A percentile compares a stretch with the other conserved stretches of the same genome.
phyloP scores from a whole-genome alignment of 306 rosid species.

The Vicia sativa region DNA sequence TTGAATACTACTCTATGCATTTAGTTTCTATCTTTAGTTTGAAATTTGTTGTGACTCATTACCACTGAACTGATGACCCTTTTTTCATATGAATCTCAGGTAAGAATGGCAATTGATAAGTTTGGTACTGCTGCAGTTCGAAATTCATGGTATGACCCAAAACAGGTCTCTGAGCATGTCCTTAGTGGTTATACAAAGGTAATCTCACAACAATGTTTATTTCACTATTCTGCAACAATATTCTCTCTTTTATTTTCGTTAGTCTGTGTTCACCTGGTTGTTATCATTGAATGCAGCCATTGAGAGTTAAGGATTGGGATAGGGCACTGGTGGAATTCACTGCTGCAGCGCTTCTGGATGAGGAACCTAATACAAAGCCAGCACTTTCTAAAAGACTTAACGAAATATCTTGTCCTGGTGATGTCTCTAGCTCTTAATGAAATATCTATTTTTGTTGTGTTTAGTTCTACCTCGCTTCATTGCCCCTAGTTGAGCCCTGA shows the following conservation, averaged over 20 bases:
- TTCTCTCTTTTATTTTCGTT: slow-evolving; percentile 1
- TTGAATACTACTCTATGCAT: slow-evolving; percentile 9
- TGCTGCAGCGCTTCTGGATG: slow-evolving; percentile 78
- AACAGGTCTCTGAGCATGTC: slow-evolving; percentile 59
- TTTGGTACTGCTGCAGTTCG: slow-evolving; percentile 74
- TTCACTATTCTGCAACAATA: slow-evolving; percentile 2
- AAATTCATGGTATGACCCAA: slow-evolving; percentile 84
- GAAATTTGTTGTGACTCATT: no score
- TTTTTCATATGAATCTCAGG: slow-evolving; percentile 48
- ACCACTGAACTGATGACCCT: slow-evolving; percentile 40
- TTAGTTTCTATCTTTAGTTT: no score
- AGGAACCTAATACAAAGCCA: slow-evolving; percentile 63
- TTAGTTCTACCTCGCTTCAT: slow-evolving; percentile 5
- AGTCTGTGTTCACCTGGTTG: slow-evolving; percentile 42
- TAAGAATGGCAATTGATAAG: slow-evolving; percentile 70
- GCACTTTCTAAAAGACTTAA: slow-evolving; percentile 65
- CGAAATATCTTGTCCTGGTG: slow-evolving; percentile 91
- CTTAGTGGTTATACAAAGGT: slow-evolving; percentile 87
- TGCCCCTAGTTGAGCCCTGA: slow-evolving; percentile 20
- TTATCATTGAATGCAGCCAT: slow-evolving; percentile 65
- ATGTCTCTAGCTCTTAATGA: slow-evolving; percentile 32
- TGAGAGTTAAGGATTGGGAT: slow-evolving; percentile 90
- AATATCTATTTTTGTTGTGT: slow-evolving; percentile 11
- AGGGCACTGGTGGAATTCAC: slow-evolving; percentile 84
- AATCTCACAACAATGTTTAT: slow-evolving; percentile 8